Percentiles rank a stretch among this genome's conserved stretches.
phyloP scores from a whole-genome alignment of 257 asterid genomes.

The Thymus quinquecostatus region DNA sequence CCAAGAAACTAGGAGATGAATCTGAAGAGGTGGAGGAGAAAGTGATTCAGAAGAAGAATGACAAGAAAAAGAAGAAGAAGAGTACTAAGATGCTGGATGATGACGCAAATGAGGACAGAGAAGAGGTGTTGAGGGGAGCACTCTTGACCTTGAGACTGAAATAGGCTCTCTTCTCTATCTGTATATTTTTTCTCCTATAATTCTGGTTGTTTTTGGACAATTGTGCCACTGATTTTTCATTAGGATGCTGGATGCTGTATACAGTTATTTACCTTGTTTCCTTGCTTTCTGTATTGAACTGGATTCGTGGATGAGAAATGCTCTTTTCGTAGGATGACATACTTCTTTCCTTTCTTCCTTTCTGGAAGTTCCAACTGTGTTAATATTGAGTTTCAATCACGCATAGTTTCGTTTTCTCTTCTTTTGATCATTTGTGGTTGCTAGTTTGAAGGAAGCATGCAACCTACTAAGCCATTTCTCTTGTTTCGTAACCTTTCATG shows the following conservation, averaged over 20 bases:
- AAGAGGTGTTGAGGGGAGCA: no score
- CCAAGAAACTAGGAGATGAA: no score
- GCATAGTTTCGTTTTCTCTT: not conserved
- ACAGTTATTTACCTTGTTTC: not conserved
- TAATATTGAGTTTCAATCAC: not conserved
- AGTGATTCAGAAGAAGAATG: no score
- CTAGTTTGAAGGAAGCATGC: not conserved
- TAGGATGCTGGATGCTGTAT: not conserved
- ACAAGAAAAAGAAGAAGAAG: no score
- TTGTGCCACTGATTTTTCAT: not conserved
- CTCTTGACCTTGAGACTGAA: no score
- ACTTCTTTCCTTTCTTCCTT: no score
- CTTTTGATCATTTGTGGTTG: constrained; percentile 4
- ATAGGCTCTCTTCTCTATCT: not conserved
- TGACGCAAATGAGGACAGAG: no score
- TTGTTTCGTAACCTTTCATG: no score
- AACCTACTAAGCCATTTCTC: constrained; percentile 12
- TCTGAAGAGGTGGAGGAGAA: no score
- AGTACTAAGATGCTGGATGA: no score
- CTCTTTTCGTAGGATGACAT: not conserved
- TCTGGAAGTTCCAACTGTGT: not conserved
- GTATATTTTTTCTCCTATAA: not conserved
- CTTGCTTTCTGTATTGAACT: constrained; percentile 8
- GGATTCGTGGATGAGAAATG: no score
- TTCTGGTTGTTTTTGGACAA: not conserved